Conservation (phyloP, 495 filamentous ascomycete genomes). For the Penicillium dipodomyicola region DNA sequence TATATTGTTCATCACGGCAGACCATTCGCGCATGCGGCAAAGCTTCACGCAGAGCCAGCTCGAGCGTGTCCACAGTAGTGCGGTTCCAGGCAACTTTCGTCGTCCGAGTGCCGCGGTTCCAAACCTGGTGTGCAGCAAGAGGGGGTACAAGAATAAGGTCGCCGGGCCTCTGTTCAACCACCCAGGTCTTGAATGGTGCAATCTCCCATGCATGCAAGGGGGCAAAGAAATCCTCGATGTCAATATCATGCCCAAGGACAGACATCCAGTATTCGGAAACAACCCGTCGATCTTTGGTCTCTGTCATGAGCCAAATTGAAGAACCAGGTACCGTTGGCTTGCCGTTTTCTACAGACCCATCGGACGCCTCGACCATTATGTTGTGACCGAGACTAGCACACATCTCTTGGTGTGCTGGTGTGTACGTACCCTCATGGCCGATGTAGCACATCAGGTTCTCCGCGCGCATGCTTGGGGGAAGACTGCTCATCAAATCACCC, state of each 20-base stretch:
- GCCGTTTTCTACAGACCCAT: conserved; percentile 51
- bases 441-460: conserved; percentile 98
- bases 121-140: conserved; percentile 95
- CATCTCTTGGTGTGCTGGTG: conserved; percentile 95
- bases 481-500: conserved; percentile 90
- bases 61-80: conserved; percentile 87
- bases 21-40: conserved; percentile 84
- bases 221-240: conserved; percentile 94
- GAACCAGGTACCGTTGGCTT: conserved; percentile 74
- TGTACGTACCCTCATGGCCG: conserved; percentile 96
- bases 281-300: conserved; percentile 79
- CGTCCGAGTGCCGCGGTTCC: conserved; percentile 92
- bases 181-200: conserved; percentile 85
- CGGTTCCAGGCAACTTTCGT: conserved; percentile 98
- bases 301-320: conserved; percentile 98
- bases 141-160: conserved; percentile 97
- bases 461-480: conserved; percentile 81
- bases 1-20: conserved; percentile 98
- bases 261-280: conserved; percentile 92
- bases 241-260: conserved; percentile 88
- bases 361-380: conserved; percentile 91
- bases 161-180: conserved; percentile 88
- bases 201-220: conserved; percentile 90
- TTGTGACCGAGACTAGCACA: conserved; percentile 95
- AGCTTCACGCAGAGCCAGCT: conserved; percentile 80